Percentiles rank a stretch among this genome's conserved stretches.
Evolutionary conservation across 768 basidiomycete genomes (phyloP).

Genomic region (Mrakia frigida): DNA sequence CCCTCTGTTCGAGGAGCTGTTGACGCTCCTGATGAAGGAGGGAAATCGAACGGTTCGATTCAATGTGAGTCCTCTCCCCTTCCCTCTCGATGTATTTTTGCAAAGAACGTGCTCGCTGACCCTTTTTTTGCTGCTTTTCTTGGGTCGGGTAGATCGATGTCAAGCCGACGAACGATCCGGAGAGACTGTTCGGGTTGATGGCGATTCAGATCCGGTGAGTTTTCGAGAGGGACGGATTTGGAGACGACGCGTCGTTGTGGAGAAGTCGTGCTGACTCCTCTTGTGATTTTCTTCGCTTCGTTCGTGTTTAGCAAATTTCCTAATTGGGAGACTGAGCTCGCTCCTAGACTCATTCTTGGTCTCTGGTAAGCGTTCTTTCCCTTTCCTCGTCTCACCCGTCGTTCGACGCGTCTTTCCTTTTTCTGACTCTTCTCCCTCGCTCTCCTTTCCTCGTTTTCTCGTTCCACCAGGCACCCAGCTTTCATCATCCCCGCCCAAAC

Average conservation of each 20-base stretch:
- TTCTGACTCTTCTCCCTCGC: background rate
- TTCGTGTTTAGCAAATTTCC: slow-evolving; percentile 20
- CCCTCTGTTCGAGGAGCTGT: slow-evolving; percentile 80
- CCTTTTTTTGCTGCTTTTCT: slow-evolving; percentile 46
- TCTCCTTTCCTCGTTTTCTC: background rate
- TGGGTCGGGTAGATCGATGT: slow-evolving; percentile 92
- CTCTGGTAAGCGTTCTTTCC: slow-evolving; percentile 14
- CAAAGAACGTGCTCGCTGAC: background rate
- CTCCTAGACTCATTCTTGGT: slow-evolving; percentile 28
- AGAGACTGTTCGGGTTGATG: slow-evolving; percentile 75
- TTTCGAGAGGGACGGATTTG: background rate
- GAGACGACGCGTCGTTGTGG: background rate
- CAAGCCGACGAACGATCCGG: slow-evolving; percentile 87
- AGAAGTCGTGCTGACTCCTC: background rate
- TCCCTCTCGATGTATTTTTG: slow-evolving; percentile 13
- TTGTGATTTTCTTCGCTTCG: too few relatives aligned
- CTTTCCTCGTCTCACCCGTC: background rate
- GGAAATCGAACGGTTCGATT: slow-evolving; percentile 46
- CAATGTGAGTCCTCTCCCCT: slow-evolving; percentile 40
- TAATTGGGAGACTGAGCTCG: slow-evolving; percentile 29
- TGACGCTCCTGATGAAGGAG: slow-evolving; percentile 67
- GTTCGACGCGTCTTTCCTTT: background rate
- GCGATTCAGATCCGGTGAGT: slow-evolving; percentile 52
- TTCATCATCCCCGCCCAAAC: slow-evolving; percentile 73
- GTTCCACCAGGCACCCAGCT: slow-evolving; percentile 69